These are phyloP conservation scores for Stagonosporopsis rhizophila DNA, from an alignment of 2,329 filamentous ascomycete genomes.

Conservation along the genomic window DNA sequence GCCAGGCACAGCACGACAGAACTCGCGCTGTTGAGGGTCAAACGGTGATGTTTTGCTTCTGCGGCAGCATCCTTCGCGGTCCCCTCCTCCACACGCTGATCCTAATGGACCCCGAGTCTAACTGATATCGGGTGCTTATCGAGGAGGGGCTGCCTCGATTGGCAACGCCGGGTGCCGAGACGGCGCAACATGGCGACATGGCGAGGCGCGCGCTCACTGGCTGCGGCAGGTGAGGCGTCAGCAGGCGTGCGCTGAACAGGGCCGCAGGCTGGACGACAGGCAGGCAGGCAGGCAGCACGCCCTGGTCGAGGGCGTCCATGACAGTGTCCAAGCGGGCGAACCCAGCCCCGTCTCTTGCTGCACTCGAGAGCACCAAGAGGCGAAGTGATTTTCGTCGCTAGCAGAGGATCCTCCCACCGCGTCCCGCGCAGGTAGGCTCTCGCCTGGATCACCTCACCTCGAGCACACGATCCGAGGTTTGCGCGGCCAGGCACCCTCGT, in stretches of 20 bases:
- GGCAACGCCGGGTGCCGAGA: constrained; percentile 29
- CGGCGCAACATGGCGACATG: constrained; percentile 13
- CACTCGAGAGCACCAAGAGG: background rate
- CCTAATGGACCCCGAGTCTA: constrained; percentile 28
- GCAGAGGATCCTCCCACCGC: constrained; percentile 6
- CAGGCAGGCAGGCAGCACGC: constrained; percentile 9
- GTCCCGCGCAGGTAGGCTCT: constrained; percentile 3
- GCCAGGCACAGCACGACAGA: background rate
- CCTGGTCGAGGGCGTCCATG: constrained; percentile 20
- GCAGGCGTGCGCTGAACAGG: constrained; percentile 14
- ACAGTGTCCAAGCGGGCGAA: constrained; percentile 26
- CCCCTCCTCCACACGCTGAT: constrained; percentile 32
- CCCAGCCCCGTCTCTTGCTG: constrained; percentile 23
- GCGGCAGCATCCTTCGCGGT: constrained; percentile 24
- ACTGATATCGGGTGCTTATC: constrained; percentile 40
- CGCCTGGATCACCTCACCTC: constrained; percentile 10
- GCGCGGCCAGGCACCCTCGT: constrained; percentile 25
- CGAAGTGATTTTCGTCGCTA: constrained; percentile 19
- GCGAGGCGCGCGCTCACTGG: constrained; percentile 29
- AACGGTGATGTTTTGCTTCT: constrained; percentile 30
- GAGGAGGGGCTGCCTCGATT: constrained; percentile 34
- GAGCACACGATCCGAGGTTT: constrained; percentile 15
- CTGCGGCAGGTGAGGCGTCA: constrained; percentile 29
- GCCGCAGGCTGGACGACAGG: constrained; percentile 7
- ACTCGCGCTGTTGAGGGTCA: constrained; percentile 10